phyloP scores from a whole-genome alignment of 352 stramenopile species.

The Globisporangium sylvaticum region DNA sequence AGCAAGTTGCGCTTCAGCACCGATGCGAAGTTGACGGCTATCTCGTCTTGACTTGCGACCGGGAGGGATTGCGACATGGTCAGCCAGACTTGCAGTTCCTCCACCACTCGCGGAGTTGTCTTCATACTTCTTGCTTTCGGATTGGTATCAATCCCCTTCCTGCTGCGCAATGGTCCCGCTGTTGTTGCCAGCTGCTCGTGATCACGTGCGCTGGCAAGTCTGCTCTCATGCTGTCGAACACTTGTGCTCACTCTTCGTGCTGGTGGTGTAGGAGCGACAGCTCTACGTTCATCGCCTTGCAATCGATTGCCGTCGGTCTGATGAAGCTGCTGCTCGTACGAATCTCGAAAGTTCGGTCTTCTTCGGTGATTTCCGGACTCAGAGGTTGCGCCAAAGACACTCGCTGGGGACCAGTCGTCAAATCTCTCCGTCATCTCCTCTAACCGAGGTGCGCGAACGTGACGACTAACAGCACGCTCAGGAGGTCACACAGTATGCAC shows the following conservation, averaged over 20 bases:
- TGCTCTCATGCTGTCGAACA: not conserved
- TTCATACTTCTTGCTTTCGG: too few relatives aligned
- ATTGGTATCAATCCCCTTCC: too few relatives aligned
- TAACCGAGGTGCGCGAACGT: not conserved
- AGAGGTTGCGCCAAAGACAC: slow-evolving; percentile 31
- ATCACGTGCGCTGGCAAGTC: not conserved
- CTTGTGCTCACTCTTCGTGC: not conserved
- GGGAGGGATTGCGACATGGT: not conserved
- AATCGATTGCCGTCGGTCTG: not conserved
- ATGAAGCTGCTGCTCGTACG: not conserved
- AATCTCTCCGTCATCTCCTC: slow-evolving; percentile 13
- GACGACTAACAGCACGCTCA: too few relatives aligned
- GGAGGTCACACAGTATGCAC: too few relatives aligned
- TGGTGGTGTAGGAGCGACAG: not conserved
- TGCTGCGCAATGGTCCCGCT: not conserved
- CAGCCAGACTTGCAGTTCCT: not conserved
- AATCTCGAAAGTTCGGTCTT: not conserved
- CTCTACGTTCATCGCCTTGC: not conserved
- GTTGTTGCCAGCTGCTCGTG: not conserved
- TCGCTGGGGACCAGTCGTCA: slow-evolving; percentile 39
- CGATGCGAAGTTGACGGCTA: not conserved
- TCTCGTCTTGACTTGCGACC: not conserved
- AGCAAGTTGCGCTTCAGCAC: not conserved
- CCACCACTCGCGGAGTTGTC: too few relatives aligned
- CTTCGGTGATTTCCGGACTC: not conserved